These are phyloP conservation scores for Ephemerocybe angulata DNA, from an alignment of 768 basidiomycete species.

Conservation along the genomic window DNA sequence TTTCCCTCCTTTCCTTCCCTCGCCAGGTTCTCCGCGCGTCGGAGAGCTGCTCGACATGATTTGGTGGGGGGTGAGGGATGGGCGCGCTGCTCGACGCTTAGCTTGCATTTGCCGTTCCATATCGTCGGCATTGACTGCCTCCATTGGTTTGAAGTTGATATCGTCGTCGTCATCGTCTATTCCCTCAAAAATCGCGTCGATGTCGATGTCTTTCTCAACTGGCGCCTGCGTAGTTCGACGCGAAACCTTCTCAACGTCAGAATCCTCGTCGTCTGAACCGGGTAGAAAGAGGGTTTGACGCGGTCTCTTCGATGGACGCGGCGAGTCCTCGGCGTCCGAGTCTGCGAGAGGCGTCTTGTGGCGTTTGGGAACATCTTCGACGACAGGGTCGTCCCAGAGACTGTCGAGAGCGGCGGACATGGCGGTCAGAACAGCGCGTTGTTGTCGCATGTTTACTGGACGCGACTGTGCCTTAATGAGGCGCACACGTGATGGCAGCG, in stretches of 20 bases:
- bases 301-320: slow-evolving; percentile 33
- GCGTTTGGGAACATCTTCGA: slow-evolving; percentile 22
- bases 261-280: slow-evolving; percentile 27
- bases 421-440: slow-evolving; percentile 33
- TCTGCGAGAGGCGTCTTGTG: slow-evolving; percentile 15
- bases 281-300: slow-evolving; percentile 52
- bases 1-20: slow-evolving; percentile 16
- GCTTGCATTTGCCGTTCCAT: slow-evolving; percentile 55
- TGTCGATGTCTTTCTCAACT: slow-evolving; percentile 37
- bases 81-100: slow-evolving; percentile 36
- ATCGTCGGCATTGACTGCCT: slow-evolving; percentile 49
- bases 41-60: slow-evolving; percentile 49
- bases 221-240: slow-evolving; percentile 39
- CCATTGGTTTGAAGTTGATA: slow-evolving; percentile 41
- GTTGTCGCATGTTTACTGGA: slow-evolving; percentile 35
- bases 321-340: slow-evolving; percentile 15
- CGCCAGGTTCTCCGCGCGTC: slow-evolving; percentile 31
- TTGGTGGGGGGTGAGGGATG: slow-evolving; percentile 39
- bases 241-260: slow-evolving; percentile 43
- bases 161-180: slow-evolving; percentile 37
- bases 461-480: slow-evolving; percentile 21
- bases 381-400: slow-evolving; percentile 59
- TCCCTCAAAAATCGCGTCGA: slow-evolving; percentile 39
- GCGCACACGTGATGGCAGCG: slow-evolving; percentile 20
- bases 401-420: slow-evolving; percentile 44